These are phyloP conservation scores for Isabelozyma rhagii DNA, from an alignment of 805 yeast genomes.

Conservation along the genomic window DNA sequence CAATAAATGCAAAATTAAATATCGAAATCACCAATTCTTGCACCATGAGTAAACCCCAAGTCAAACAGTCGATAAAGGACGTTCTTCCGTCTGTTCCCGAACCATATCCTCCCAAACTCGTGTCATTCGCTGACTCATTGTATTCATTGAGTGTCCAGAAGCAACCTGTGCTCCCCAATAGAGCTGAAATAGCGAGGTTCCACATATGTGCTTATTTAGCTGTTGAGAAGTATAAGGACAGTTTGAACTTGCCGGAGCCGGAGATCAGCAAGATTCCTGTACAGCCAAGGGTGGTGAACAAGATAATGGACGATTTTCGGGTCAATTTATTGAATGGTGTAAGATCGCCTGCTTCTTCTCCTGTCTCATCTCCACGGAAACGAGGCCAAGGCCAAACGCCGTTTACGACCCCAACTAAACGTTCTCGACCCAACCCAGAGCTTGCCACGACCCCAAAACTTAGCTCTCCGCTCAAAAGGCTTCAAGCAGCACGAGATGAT, in stretches of 20 bases:
- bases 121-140: slow-evolving; percentile 40
- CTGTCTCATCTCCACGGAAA: slow-evolving; percentile 35
- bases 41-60: slow-evolving; percentile 8
- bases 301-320: slow-evolving; percentile 45
- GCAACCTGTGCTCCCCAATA: slow-evolving; percentile 45
- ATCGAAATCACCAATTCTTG: background rate
- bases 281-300: slow-evolving; percentile 42
- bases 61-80: slow-evolving; percentile 40
- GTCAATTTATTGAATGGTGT: slow-evolving; percentile 31
- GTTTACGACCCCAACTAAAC: too few species aligned
- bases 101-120: slow-evolving; percentile 40
- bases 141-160: slow-evolving; percentile 53
- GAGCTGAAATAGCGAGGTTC: slow-evolving; percentile 61
- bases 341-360: slow-evolving; percentile 13
- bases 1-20: too few species aligned
- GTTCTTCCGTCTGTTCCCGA: slow-evolving; percentile 44
- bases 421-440: slow-evolving; percentile 10
- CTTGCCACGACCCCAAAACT: slow-evolving; percentile 4
- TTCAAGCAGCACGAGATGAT: background rate
- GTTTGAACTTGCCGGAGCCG: slow-evolving; percentile 48
- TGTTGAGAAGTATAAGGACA: slow-evolving; percentile 44
- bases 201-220: slow-evolving; percentile 69
- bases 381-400: slow-evolving; percentile 20
- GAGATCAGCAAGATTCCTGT: slow-evolving; percentile 53
- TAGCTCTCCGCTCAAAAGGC: background rate